Evolutionary conservation across 106 monocot genomes (phyloP).

Genomic region (Acorus gramineus): DNA sequence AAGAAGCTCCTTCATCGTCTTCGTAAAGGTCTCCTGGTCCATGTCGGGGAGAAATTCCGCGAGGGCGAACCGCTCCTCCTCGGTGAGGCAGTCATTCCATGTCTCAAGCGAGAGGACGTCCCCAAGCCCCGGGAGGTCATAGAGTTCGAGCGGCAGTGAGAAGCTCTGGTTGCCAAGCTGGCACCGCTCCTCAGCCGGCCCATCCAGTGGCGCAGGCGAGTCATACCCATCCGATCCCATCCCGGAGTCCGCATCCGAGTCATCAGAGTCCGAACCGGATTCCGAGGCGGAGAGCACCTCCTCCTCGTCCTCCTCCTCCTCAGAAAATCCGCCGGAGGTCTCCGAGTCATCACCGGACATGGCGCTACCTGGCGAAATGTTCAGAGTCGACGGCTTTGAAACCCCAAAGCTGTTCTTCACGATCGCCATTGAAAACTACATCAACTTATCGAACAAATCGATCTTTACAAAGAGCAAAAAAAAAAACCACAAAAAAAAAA

Average conservation of each 20-base stretch:
- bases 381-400: conserved; percentile 2
- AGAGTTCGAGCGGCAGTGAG: conserved; percentile 53
- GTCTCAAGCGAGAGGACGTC: conserved; percentile 40
- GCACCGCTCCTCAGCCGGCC: conserved; percentile 48
- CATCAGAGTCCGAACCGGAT: conserved; percentile 1
- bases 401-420: conserved; percentile 25
- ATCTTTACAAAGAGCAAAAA: not conserved
- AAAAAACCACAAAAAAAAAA: not conserved
- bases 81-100: conserved; percentile 61
- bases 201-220: conserved; percentile 34
- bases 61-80: conserved; percentile 64
- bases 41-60: conserved; percentile 61
- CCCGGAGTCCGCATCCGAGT: conserved; percentile 40
- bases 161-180: conserved; percentile 68
- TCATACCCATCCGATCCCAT: conserved; percentile 74
- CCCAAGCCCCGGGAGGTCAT: conserved; percentile 35
- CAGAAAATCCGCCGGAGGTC: conserved; percentile 4
- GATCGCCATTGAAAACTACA: conserved; percentile 36
- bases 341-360: conserved; percentile 22
- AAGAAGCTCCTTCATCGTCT: conserved; percentile 61
- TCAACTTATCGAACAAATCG: not conserved
- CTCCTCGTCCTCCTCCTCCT: conserved; percentile 25
- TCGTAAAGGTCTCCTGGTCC: conserved; percentile 52
- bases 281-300: conserved; percentile 7
- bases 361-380: no score